Base-by-base conservation (phyloP, 2,329 filamentous ascomycete genomes). In the Penicillium sclerotiorum region DNA sequence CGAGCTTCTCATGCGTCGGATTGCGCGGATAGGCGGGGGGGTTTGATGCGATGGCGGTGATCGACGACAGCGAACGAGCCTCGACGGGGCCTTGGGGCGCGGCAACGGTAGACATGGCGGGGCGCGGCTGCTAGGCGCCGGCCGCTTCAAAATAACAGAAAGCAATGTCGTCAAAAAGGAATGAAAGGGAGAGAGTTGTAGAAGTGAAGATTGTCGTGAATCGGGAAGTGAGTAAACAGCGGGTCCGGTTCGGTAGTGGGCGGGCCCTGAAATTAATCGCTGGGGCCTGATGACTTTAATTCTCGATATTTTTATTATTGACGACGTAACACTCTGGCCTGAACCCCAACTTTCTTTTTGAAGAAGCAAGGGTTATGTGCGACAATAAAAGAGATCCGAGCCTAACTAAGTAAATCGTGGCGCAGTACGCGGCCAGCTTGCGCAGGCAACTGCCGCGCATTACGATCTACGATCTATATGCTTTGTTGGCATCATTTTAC, bases 11-110 rank as follows among this genome's bases (percentile, higher is more conserved):
- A 59, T 87, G 85, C 3, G 85, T 83, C 5, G 89, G 88, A 65
- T 89, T 89, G 63, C 87, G 82, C 42, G 90, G 90, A 69, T 95
- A 94, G 61, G 86, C 82, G 39, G 94, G 93, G 35, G 93, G 94
- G 63, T 95, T 90, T 44, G 88, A 82, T 55, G 94, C 93, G 55
- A 96, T 82, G 35, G 82, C 77, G 57, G 90, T 94, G 57, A 99
- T 80, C 45, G 84, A 80, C 45, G 88, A 88, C 37, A 97, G 78
- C 38, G 93, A 97, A 62, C 82, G 85, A 59, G 93, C 94, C 78
- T 96, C 89, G 62, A 94, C 79, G 33, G 70, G 69, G 41, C 60
- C 62, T 44, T 61, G 62, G 32, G 52, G 44, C 45, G 57, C 49
- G 40, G 56, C 57, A 33, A 50, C 25, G 43, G 57, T 60, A 51